Base-by-base conservation (phyloP, 768 basidiomycete species). In the Boletellus ananiceps region DNA sequence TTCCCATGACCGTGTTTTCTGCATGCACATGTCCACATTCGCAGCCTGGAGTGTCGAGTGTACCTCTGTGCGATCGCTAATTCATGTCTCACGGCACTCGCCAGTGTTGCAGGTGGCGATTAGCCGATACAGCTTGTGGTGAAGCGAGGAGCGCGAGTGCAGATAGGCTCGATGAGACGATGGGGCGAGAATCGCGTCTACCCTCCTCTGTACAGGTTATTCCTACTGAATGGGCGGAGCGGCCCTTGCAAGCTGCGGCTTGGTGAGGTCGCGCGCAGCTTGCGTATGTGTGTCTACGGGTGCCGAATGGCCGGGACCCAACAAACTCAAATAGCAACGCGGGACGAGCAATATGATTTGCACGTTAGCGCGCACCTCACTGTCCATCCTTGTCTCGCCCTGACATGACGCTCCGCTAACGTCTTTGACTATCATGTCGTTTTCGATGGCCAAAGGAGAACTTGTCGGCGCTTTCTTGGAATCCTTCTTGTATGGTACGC, bases 401-500 rank as follows among this genome's bases (percentile, higher is more conserved):
- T 7, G 12, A 14, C 45, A 13, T 23, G 45, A 32, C 29, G 45
- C 29, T 38, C 39, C 23, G 11, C 11, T 34, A 21, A 44, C 32
- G 14, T 31, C 15, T 40, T 32, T 33, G 11, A 5, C 23, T 5
- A 31, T 0, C 32, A 47, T 47, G 46, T 27, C 39, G 21, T 31
- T 47, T 21, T 34, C 46, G 16, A 2, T 40, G 6, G 19, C 46
- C 11, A 40, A 40, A 23, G 46, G 39, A 18, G 39, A 47, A 18
- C 46, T 47, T 21, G 34, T 16, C 12, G 46, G 46, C 11, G 46
- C 40, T 32, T 47, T 47, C n/a, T 34, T 47, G 23, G 46, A 40
- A 32, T 40, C 46, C 8, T 39, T 47, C 23, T 18, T 23, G n/a
- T 40, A 40, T 13, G 46, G 46, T 47, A 27, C 5, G 46, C 16